phyloP scores from a whole-genome alignment of 257 asterid species.

The Rehmannia glutinosa region DNA sequence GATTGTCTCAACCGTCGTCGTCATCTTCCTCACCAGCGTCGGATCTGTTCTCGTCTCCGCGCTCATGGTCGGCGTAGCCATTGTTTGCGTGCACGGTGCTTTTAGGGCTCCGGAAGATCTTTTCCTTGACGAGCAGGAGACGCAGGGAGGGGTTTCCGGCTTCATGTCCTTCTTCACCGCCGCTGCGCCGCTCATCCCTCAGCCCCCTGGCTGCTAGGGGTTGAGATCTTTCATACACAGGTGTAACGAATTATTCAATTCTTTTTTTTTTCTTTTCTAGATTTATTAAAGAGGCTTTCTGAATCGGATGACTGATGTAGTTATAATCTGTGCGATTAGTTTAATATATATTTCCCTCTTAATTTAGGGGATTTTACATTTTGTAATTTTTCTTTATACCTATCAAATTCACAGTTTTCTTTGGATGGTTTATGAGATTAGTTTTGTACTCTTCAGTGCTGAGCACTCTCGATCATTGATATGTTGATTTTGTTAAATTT shows the following conservation, averaged over 20 bases:
- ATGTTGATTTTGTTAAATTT: too few relatives aligned
- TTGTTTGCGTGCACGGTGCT: not conserved
- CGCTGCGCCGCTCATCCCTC: not conserved
- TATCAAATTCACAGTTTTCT: too few relatives aligned
- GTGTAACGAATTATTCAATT: not conserved
- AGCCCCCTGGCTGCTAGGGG: not conserved
- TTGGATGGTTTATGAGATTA: too few relatives aligned
- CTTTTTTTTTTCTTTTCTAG: not conserved
- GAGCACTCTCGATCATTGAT: too few relatives aligned
- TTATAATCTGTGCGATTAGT: too few relatives aligned
- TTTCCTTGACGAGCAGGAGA: not conserved
- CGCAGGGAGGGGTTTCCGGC: not conserved
- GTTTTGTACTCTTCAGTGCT: too few relatives aligned
- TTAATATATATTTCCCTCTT: too few relatives aligned
- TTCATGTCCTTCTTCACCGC: not conserved
- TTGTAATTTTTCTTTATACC: too few relatives aligned
- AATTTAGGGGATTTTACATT: too few relatives aligned
- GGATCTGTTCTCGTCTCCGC: conserved; percentile 2
- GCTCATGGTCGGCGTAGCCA: not conserved
- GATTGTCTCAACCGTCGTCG: not conserved
- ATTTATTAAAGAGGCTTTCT: not conserved
- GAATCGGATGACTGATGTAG: not conserved
- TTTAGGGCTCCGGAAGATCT: not conserved
- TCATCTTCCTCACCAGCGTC: not conserved
- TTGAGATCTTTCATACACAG: not conserved